Evolutionary conservation across 2,329 filamentous ascomycete species (phyloP), one percentile per base, ranked within the genome.

Genomic region (Colletotrichum kahawae): DNA sequence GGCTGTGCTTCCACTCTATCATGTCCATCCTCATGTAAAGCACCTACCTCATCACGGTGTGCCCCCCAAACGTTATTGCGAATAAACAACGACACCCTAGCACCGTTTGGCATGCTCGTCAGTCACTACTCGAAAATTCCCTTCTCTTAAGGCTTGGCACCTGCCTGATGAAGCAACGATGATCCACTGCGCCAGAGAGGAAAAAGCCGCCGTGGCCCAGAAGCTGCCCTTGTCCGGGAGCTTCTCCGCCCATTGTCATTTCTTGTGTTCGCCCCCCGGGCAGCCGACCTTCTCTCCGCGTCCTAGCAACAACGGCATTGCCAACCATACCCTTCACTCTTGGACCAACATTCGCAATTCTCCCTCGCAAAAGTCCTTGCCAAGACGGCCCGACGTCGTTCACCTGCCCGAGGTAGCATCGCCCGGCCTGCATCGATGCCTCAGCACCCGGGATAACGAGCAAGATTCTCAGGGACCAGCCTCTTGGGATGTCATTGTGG

Each of bases 401-500:
- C 72, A 75, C 72, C 72, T 75, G 69, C 72, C 72, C 63, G 68
- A 75, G 63, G 70, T 43, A 75, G 72, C 69, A 75, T 75, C 72
- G 69, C 57, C 64, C 48, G 72, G 36, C 29, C 56, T 65, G 69
- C 63, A 72, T 14, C 48, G 24, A 68, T 75, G 72, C 69, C 72
- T 75, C 72, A 75, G 72, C 24, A n/a, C 16, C 21, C 12, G 1
- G 24, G 21, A 54, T 31, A 8, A 63, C n/a, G 18, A 36, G 60
- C 31, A n/a, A 18, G 16, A 60, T 27, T 12, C 16, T 24, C 54
- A 48, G 56, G 34, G 54, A 60, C 54, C 66, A 59, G 29, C 60
- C 71, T 34, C 24, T 59, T 67, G 34, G 16, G 6, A 33, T 31
- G n/a, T 21, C 24, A 57, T 29, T 54, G 12, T 16, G 64, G 48